Evolutionary conservation across 495 filamentous ascomycete genomes (phyloP), one percentile per base, ranked within the genome.

Genomic region (Neurospora sublineolata): DNA sequence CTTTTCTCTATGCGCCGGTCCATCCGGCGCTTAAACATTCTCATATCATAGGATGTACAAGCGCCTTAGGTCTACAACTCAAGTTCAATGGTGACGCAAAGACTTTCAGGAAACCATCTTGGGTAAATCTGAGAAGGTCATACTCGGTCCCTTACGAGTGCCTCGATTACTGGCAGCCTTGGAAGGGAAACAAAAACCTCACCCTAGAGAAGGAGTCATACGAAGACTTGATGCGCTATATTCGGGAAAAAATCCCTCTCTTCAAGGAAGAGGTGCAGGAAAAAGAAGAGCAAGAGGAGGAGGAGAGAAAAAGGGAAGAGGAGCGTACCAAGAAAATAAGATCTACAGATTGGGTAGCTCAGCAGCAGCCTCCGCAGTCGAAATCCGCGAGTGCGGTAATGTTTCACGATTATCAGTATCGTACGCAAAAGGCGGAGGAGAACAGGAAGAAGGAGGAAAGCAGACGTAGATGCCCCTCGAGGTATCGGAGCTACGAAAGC

Each of bases 261-360:
- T 0, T 0, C 0, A n/a, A 2, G 3, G 6, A 16, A 2, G 0
- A 3, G 16, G 40, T 8, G 0, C 14, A 41, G 41, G 1, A 3
- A 44, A 3, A n/a, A 8, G 18, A 44, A 10, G 0, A n/a, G 18
- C 9, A 3, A 12, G 20, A n/a, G 41, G 18, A 44, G 18, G 12
- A 39, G 9, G 2, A 39, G 38, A 39, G 38, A 1, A 39, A 12
- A 9, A 10, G n/a, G n/a, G n/a, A n/a, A n/a, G n/a, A n/a, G n/a
- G n/a, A n/a, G n/a, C n/a, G n/a, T n/a, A n/a, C n/a, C n/a, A n/a
- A 37, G 5, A 7, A 33, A 33, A 6, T 33, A 33, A 6, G 33
- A 33, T 33, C 4, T 0, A 30, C 30, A 33, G n/a, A 33, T 33
- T 33, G 33, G 33, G 4, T 3, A 33, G 6, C 6, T 33, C 33